Base-by-base conservation (phyloP, 306 rosid species). In the Gastrolobium villosum region DNA sequence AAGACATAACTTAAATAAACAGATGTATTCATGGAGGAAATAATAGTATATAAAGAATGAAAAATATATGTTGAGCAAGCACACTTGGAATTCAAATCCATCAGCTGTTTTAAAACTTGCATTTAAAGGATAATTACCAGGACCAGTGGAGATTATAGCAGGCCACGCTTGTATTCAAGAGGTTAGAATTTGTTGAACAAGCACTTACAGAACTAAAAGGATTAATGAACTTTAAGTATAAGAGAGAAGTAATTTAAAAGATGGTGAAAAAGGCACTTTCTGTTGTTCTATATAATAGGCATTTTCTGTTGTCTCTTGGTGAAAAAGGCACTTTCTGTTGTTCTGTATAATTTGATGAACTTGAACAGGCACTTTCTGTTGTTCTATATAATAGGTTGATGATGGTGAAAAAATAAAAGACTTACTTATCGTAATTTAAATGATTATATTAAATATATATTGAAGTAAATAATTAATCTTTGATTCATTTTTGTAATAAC, bases 71-170 rank as follows among this genome's bases (percentile, higher is more conserved):
- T 41, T 2, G 3, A 50, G 75, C 11, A 53, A 44, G 71, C 53
- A 45, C 75, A 94, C 99, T 95, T 94, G 99, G 79, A 92, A 94
- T 65, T 88, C 84, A 86, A 83, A 94, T 83, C 79, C 89, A 80
- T 90, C 93, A 10, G 99, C 96, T 32, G 97, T 92, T 84, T 87
- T 94, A 69, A 88, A 94, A 86, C 99, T 92, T 83, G 97, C 97
- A 83, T 94, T 94, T 82, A 94, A 59, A 49, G 97, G 93, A 79
- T 80, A 88, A 81, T 90, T 91, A 79, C 89, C 92, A n/a, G 90
- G 92, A 80, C 97, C 95, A 26, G 89, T 83, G 70, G 97, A 76
- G 68, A 94, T 89, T 73, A 94, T 74, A 81, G 99, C 91, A 45
- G 97, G 89, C 95, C 97, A 94, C 32, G 88, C 99, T 97, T 94